These are phyloP conservation scores for Bertia moriformis DNA, from an alignment of 2,329 filamentous ascomycete genomes.

Conservation along the genomic window DNA sequence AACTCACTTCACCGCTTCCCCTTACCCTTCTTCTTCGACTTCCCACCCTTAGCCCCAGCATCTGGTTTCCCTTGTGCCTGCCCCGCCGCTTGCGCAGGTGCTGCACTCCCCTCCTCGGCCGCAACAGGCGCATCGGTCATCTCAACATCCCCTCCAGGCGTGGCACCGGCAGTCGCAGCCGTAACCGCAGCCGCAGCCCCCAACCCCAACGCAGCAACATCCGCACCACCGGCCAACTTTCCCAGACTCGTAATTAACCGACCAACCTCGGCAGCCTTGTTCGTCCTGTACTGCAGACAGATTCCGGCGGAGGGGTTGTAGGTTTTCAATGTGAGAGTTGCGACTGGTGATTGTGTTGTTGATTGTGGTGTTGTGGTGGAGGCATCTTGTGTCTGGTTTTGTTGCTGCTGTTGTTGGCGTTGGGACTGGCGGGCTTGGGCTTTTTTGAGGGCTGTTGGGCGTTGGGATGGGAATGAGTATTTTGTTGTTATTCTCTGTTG, in stretches of 20 bases:
- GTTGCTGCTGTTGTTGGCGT: not conserved
- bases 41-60: conserved; percentile 3
- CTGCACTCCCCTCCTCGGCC: conserved; percentile 1
- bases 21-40: conserved; percentile 5
- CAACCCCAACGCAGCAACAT: conserved; percentile 22
- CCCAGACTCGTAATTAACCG: conserved; percentile 67
- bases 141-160: conserved; percentile 19
- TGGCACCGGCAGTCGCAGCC: conserved; percentile 17
- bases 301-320: conserved; percentile 72
- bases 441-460: not conserved
- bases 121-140: conserved; percentile 22
- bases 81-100: not conserved
- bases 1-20: not conserved
- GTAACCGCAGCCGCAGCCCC: conserved; percentile 17
- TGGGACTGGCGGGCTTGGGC: too few species aligned
- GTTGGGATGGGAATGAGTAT: conserved; percentile 1
- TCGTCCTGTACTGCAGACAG: conserved; percentile 79
- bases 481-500: conserved; percentile 1
- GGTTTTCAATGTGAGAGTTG: conserved; percentile 71
- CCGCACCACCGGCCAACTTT: conserved; percentile 57
- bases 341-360: conserved; percentile 36
- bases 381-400: conserved; percentile 6
- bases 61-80: not conserved
- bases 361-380: conserved; percentile 11
- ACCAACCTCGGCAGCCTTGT: conserved; percentile 79